Conservation (phyloP, 257 asterid genomes). For the Solanum lignicaule region DNA sequence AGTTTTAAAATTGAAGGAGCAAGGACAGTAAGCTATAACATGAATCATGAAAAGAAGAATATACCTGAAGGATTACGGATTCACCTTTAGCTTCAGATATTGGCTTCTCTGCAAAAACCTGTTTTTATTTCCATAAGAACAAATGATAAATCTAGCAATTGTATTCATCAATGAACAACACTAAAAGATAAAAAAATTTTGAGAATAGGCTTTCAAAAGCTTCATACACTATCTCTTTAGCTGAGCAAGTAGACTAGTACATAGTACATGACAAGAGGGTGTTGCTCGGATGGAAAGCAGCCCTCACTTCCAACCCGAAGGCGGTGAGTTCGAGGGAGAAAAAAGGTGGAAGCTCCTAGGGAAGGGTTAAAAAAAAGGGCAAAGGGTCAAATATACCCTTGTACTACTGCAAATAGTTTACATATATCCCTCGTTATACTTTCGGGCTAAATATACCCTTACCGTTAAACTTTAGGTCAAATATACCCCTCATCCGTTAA, state of each 20-base stretch:
- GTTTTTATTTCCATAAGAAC: neutral
- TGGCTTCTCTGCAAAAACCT: constrained; percentile 37
- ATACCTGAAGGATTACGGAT: constrained; percentile 6
- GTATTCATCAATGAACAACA: neutral
- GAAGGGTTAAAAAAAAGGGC: neutral
- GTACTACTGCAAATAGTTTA: too few species aligned
- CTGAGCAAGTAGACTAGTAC: neutral
- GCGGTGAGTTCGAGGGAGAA: neutral
- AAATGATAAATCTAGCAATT: neutral
- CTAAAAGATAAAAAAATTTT: neutral
- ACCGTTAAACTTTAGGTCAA: too few species aligned
- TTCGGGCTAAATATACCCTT: too few species aligned
- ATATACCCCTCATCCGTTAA: too few species aligned
- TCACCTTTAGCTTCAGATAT: constrained; percentile 24
- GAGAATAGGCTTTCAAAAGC: neutral
- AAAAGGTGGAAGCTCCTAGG: neutral
- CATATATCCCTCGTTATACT: too few species aligned
- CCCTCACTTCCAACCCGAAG: neutral
- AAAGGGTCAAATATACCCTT: too few species aligned
- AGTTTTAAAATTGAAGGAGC: neutral
- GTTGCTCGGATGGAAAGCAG: neutral
- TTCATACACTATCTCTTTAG: neutral
- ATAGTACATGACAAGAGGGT: neutral
- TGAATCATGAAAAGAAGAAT: neutral
- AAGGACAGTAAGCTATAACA: neutral